These are phyloP conservation scores for Schizosaccharomyces japonicus DNA, from an alignment of 805 yeast genomes.

Conservation along the genomic window DNA sequence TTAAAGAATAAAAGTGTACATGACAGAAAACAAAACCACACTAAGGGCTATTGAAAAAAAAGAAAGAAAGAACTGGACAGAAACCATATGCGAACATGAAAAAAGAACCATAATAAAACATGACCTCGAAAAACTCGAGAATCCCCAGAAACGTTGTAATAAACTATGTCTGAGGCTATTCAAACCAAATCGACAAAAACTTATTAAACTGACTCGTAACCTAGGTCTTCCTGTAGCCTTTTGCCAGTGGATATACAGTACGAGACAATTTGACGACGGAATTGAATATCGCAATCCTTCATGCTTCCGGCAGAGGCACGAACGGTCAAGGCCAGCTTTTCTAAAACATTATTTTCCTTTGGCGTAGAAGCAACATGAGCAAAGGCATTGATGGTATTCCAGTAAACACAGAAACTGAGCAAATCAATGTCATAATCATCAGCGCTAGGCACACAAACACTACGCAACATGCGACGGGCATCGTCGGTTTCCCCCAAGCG, in stretches of 20 bases:
- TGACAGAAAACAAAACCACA: too few relatives aligned
- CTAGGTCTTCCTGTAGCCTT: background rate
- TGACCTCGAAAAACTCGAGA: too few relatives aligned
- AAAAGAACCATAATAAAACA: too few relatives aligned
- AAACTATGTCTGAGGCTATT: too few relatives aligned
- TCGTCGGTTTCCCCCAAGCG: background rate
- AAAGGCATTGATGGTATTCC: background rate
- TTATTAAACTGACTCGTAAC: background rate
- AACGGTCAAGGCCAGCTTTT: background rate
- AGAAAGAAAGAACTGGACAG: too few relatives aligned
- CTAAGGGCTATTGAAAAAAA: too few relatives aligned
- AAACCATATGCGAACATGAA: too few relatives aligned
- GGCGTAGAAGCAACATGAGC: background rate
- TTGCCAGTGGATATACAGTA: background rate
- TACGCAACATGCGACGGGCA: background rate
- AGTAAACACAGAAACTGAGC: background rate
- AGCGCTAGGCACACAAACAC: background rate
- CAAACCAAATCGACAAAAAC: too few relatives aligned
- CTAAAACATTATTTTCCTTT: conserved; percentile 1
- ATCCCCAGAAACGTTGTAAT: too few relatives aligned
- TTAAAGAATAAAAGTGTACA: too few relatives aligned
- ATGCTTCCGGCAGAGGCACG: background rate
- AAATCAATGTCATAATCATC: background rate
- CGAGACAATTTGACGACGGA: background rate
- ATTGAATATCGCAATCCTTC: background rate